Evolutionary conservation across 306 rosid genomes (phyloP).

Genomic region (Citrullus mucosospermus): DNA sequence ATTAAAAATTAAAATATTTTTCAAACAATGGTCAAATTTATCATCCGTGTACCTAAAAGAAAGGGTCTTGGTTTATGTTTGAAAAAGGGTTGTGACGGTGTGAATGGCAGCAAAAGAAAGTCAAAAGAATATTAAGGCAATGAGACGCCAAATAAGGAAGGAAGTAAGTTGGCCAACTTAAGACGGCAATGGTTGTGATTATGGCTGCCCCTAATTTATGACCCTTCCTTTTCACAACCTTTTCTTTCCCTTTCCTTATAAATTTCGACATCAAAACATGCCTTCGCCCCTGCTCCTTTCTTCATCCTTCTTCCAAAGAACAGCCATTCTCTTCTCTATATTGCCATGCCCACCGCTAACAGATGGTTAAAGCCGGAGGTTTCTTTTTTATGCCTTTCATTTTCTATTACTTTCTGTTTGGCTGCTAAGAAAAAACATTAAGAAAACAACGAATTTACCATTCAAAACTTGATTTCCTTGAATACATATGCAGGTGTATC

Average conservation of each 20-base stretch:
- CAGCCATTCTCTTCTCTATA: constrained; percentile 14
- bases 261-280: not conserved
- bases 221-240: not conserved
- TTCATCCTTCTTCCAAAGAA: not conserved
- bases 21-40: not conserved
- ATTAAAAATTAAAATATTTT: not conserved
- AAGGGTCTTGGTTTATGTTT: not conserved
- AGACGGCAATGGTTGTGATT: not conserved
- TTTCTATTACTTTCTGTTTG: constrained; percentile 1
- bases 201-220: constrained; percentile 20
- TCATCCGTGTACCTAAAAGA: not conserved
- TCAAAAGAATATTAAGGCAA: not conserved
- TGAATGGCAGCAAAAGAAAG: not conserved
- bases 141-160: constrained; percentile 4
- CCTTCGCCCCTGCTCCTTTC: not conserved
- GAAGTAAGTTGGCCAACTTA: not conserved
- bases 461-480: not conserved
- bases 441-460: not conserved
- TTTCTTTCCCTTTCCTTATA: not conserved
- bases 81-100: not conserved
- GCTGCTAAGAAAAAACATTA: not conserved
- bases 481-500: constrained; percentile 47
- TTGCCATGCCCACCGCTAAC: constrained; percentile 20
- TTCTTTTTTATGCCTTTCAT: not conserved
- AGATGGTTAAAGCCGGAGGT: constrained; percentile 95